Conservation (phyloP, 768 basidiomycete genomes). For the Mycena epipterygia region DNA sequence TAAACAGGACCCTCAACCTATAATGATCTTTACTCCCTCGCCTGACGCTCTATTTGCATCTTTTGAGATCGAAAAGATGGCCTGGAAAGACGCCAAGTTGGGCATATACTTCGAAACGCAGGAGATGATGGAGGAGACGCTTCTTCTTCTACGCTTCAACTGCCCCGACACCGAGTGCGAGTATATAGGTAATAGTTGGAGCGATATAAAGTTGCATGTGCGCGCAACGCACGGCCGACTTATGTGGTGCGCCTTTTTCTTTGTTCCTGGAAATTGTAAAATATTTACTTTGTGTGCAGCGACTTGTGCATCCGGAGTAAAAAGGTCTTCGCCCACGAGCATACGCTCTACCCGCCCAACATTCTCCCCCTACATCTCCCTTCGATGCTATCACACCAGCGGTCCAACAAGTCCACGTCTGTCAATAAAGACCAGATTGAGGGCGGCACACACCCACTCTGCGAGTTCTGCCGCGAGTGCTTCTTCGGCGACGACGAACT, state of each 20-base stretch:
- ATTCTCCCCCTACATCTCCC: conserved; percentile 81
- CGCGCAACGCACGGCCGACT: conserved; percentile 80
- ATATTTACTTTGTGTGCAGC: conserved; percentile 51
- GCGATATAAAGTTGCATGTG: conserved; percentile 88
- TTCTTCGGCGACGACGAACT: conserved; percentile 95
- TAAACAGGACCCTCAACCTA: conserved; percentile 75
- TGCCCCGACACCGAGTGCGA: conserved; percentile 90
- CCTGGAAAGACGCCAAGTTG: conserved; percentile 80
- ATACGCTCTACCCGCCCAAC: conserved; percentile 81
- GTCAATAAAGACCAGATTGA: conserved; percentile 69
- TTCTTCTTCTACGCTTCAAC: conserved; percentile 93
- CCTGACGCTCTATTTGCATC: conserved; percentile 71
- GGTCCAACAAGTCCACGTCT: conserved; percentile 54
- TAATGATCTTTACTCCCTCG: conserved; percentile 82
- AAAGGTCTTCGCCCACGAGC: conserved; percentile 97
- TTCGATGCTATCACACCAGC: conserved; percentile 60
- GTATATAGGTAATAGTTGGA: conserved; percentile 90
- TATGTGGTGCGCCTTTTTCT: conserved; percentile 75
- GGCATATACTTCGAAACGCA: conserved; percentile 88
- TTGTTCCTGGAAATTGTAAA: background rate
- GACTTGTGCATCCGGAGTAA: conserved; percentile 91
- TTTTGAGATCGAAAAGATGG: conserved; percentile 67
- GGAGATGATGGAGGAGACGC: conserved; percentile 96
- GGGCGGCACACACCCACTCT: conserved; percentile 82
- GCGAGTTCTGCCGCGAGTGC: conserved; percentile 92